Conservation (phyloP, 1,284 basidiomycete species). For the Kwoniella shivajii region DNA sequence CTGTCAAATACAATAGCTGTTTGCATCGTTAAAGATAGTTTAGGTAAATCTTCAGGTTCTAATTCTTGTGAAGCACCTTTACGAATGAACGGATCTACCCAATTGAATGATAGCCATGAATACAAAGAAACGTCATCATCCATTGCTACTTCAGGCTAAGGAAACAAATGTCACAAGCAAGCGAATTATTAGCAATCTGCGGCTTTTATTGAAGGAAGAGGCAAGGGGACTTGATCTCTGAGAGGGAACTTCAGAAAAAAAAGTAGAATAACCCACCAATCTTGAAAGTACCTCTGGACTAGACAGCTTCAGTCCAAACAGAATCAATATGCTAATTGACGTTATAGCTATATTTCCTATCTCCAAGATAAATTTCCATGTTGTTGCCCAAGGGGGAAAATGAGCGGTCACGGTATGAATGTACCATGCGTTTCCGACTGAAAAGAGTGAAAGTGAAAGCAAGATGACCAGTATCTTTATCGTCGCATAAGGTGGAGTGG, state of each 20-base stretch:
- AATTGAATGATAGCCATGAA: constrained; percentile 76
- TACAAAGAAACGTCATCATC: constrained; percentile 75
- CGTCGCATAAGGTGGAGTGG: constrained; percentile 44
- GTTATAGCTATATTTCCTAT: constrained; percentile 25
- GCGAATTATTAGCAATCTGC: not conserved
- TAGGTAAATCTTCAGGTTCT: constrained; percentile 70
- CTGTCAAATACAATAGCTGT: constrained; percentile 67
- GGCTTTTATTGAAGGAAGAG: not conserved
- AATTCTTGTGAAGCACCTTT: constrained; percentile 65
- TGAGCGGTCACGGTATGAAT: constrained; percentile 22
- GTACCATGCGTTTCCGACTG: constrained; percentile 34
- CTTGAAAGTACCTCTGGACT: constrained; percentile 36
- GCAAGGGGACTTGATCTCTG: not conserved
- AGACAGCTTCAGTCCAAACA: constrained; percentile 39
- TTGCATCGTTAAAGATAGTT: constrained; percentile 68
- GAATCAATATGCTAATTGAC: constrained; percentile 25
- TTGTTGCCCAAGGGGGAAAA: constrained; percentile 39
- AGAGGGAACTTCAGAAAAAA: too few relatives aligned
- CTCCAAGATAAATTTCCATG: constrained; percentile 30
- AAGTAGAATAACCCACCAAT: constrained; percentile 25
- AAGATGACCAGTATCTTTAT: constrained; percentile 37
- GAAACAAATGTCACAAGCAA: too few relatives aligned
- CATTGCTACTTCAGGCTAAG: constrained; percentile 27
- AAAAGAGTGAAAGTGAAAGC: constrained; percentile 27
- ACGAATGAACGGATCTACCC: constrained; percentile 68